Conservation (phyloP, 495 filamentous ascomycete species). For the Geoglossum glabrum region DNA sequence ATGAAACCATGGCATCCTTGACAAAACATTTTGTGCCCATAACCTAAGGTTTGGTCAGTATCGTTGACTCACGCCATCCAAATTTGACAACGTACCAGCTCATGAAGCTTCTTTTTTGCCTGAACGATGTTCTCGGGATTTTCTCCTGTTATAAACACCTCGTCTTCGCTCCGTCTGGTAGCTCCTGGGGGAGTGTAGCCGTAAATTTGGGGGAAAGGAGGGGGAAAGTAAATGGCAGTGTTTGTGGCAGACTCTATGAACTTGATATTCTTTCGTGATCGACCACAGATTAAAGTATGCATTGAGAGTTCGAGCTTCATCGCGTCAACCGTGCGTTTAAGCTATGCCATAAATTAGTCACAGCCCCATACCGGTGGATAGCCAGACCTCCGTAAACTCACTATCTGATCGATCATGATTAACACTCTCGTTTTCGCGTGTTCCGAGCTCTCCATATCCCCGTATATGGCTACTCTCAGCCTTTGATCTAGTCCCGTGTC, state of each 20-base stretch:
- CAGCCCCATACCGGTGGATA: background rate
- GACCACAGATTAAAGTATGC: conserved; percentile 77
- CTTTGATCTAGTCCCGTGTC: conserved; percentile 54
- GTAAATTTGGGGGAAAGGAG: conserved; percentile 74
- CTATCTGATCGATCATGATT: conserved; percentile 93
- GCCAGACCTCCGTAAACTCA: conserved; percentile 16
- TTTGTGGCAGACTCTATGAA: conserved; percentile 82
- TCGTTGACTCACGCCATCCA: background rate
- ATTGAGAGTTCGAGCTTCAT: conserved; percentile 69
- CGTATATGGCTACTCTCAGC: conserved; percentile 80
- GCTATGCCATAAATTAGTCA: conserved; percentile 26
- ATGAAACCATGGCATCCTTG: conserved; percentile 71
- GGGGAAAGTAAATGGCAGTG: conserved; percentile 94
- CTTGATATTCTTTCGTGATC: conserved; percentile 89
- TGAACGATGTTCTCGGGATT: conserved; percentile 55
- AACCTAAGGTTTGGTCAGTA: background rate
- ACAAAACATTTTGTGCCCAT: conserved; percentile 60
- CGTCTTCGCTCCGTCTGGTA: conserved; percentile 58
- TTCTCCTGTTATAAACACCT: conserved; percentile 86
- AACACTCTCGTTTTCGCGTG: conserved; percentile 90
- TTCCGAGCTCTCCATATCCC: conserved; percentile 84
- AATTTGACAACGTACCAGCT: conserved; percentile 32
- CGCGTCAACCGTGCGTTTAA: conserved; percentile 65
- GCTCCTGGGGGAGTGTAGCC: conserved; percentile 70
- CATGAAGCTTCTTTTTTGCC: conserved; percentile 75